Base-by-base conservation (phyloP, 805 yeast genomes). In the Candida ovalis region DNA sequence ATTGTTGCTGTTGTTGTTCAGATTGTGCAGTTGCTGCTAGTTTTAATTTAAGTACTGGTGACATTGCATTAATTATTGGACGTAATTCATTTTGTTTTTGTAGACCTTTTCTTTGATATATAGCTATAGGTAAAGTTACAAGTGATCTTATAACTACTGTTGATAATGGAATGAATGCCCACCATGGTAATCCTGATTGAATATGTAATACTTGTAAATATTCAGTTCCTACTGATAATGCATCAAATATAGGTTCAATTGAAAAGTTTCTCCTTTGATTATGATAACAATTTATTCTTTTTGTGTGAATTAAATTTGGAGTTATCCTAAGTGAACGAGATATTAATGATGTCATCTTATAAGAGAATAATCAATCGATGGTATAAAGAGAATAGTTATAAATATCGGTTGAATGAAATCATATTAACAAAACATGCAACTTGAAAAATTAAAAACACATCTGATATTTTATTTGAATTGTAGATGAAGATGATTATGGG, bases 51-150 rank as follows among this genome's bases (percentile, higher is more conserved):
- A 87, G 67, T 2, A 91, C 79, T 0, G 97, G 97, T 1, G 82
- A 78, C 69, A 83, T 82, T 1, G 96, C 88, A 47, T 78, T 72
- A 1, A 87, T 73, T 1, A 91, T 68, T 10, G 96, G 95, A 47
- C 87, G 71, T 28, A 88, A 69, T 45, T 74, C 76, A 43, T 83
- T 83, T 65, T 91, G 97, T 52, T 78, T 82, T 48, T 80, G 84
- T 9, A 84, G 67, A 36, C 95, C 68, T 45, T 71, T 72, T 46
- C 98, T 70, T 61, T 89, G 95, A 52, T 77, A 55, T 2, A 90
- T 72, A 0, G 95, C 88, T 19, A 91, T 66, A 4, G 97, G 97
- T 7, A 89, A 61, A 0, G 97, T 91, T 63, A 86, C 71, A 1
- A 73, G 53, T 0, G 86, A 61, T 54, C 97, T 74, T 19, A 91